Conservation (phyloP, 2,329 filamentous ascomycete species). For the Domatiomyces globalis region DNA sequence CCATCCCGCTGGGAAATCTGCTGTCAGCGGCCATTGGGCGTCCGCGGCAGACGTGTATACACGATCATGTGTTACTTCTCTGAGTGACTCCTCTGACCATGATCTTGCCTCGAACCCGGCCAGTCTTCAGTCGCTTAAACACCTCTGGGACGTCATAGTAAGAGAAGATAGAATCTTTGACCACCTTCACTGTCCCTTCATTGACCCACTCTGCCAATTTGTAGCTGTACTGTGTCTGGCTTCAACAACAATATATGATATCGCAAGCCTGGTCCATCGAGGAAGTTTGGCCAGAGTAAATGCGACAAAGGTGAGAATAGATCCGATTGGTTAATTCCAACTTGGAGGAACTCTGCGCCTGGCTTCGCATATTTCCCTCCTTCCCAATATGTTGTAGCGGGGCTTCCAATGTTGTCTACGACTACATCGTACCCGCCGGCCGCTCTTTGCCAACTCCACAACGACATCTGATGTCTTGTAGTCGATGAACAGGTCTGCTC, state of each 20-base stretch:
- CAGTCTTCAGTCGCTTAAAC: conserved; percentile 43
- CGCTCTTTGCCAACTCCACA: conserved; percentile 33
- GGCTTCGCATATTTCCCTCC: conserved; percentile 38
- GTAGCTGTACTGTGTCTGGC: conserved; percentile 32
- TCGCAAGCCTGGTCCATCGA: conserved; percentile 37
- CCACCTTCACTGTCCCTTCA: conserved; percentile 43
- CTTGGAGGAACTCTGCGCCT: conserved; percentile 38
- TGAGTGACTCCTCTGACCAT: conserved; percentile 27
- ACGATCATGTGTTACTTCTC: too few relatives aligned
- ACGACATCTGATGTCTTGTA: conserved; percentile 40
- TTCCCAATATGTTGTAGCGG: conserved; percentile 39
- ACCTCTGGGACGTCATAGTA: conserved; percentile 45
- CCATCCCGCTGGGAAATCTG: too few relatives aligned
- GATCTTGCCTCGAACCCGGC: conserved; percentile 45
- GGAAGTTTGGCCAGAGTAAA: conserved; percentile 30
- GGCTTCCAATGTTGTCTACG: conserved; percentile 44
- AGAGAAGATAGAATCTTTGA: conserved; percentile 42
- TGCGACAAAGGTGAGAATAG: conserved; percentile 22
- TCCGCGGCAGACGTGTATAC: too few relatives aligned
- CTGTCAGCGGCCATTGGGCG: too few relatives aligned
- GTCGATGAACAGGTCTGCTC: conserved; percentile 51
- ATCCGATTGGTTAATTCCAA: conserved; percentile 26
- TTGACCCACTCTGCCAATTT: conserved; percentile 41
- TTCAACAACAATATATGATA: conserved; percentile 25
- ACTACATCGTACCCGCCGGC: conserved; percentile 37